Percentiles rank a stretch among this genome's conserved stretches.
phyloP scores from a whole-genome alignment of 345 rosid species.

The Rhizophora apiculata region DNA sequence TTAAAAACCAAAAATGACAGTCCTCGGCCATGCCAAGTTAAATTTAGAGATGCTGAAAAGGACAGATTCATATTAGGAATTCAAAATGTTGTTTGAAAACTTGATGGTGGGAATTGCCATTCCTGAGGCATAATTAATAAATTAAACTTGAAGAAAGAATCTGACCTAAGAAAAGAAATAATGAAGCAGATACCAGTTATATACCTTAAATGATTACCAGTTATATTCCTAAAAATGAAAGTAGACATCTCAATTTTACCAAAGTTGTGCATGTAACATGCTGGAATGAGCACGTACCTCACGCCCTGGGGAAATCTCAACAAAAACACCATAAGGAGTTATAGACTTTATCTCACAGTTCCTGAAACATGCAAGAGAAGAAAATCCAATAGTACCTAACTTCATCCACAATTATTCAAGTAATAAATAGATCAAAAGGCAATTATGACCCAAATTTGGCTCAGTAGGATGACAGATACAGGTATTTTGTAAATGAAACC shows the following conservation, averaged over 20 bases:
- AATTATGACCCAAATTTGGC: no score
- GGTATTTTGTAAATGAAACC: not conserved
- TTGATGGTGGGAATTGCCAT: not conserved
- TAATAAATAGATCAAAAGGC: not conserved
- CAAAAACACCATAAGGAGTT: constrained; percentile 89
- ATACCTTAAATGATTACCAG: not conserved
- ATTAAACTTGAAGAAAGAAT: not conserved
- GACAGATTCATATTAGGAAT: no score
- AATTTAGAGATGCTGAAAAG: no score
- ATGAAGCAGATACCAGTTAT: not conserved
- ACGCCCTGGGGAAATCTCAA: constrained; percentile 94
- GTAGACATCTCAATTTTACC: not conserved
- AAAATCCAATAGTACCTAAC: constrained; percentile 8
- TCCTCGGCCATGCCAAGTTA: no score
- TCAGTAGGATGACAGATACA: not conserved
- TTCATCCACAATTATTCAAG: constrained; percentile 8
- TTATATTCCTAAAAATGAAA: not conserved
- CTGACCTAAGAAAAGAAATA: not conserved
- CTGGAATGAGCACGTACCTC: constrained; percentile 52
- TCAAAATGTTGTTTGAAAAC: not conserved
- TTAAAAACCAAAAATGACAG: no score
- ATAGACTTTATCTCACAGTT: constrained; percentile 85
- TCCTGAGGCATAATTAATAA: not conserved
- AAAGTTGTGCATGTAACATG: not conserved
- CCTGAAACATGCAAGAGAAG: constrained; percentile 42